phyloP scores from a whole-genome alignment of 306 rosid species.

The Cicer arietinum region DNA sequence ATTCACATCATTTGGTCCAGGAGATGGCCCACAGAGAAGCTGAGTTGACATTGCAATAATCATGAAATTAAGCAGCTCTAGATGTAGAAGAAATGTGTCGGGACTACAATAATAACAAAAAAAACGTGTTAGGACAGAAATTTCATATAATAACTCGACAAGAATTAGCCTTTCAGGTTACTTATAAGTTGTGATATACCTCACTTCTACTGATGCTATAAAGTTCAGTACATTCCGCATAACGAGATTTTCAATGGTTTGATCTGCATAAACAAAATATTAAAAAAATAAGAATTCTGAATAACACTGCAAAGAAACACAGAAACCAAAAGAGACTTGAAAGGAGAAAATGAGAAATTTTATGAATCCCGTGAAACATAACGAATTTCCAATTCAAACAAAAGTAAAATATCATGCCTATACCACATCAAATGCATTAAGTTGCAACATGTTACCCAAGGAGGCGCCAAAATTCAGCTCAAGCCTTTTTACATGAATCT shows the following conservation, averaged over 20 bases:
- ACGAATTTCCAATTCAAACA: conserved; percentile 29
- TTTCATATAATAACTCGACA: conserved; percentile 39
- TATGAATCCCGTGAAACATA: conserved; percentile 25
- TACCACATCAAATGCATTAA: conserved; percentile 24
- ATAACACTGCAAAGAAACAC: conserved; percentile 13
- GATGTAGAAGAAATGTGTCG: conserved; percentile 71
- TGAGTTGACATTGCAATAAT: conserved; percentile 94
- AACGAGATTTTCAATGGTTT: conserved; percentile 67
- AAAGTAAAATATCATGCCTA: conserved; percentile 9
- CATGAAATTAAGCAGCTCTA: conserved; percentile 95
- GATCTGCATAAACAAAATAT: conserved; percentile 62
- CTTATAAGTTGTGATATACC: conserved; percentile 62
- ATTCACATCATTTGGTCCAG: conserved; percentile 78
- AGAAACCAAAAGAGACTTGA: conserved; percentile 4
- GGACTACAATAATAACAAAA: conserved; percentile 55
- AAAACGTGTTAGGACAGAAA: conserved; percentile 49
- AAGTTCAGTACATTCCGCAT: conserved; percentile 77
- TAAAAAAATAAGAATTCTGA: conserved; percentile 8
- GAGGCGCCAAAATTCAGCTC: conserved; percentile 24
- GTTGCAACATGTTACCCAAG: conserved; percentile 9
- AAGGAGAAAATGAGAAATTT: conserved; percentile 22
- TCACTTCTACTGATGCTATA: conserved; percentile 80
- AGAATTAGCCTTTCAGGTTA: conserved; percentile 44
- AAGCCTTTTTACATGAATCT: conserved; percentile 32
- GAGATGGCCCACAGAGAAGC: conserved; percentile 97